Evolutionary conservation across 108 stramenopile genomes (phyloP), one percentile per base, ranked within the genome.

Genomic region (Bacterosira constricta): DNA sequence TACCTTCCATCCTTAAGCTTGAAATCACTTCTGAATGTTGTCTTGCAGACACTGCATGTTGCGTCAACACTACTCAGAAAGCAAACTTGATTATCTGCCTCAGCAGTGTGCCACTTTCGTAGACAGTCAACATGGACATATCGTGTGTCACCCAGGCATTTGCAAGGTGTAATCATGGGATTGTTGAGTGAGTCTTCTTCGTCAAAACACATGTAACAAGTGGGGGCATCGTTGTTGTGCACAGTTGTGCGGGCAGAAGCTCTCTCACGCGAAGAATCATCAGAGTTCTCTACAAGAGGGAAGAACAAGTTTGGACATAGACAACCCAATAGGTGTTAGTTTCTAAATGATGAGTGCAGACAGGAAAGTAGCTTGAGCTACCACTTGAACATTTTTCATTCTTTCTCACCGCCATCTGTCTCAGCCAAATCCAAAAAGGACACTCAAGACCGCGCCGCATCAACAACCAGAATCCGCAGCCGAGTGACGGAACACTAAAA

Each of bases 131-230:
- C 88, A 57, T 95, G 94, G 37, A 95, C 91, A 76, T 89, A 91
- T 38, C 83, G 82, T n/a, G 91, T 92, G 71, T 92, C 91, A 26
- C 94, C 94, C 36, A 64, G 85, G 63, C 94, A 95, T 71, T 91
- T 90, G 82, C 94, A 95, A 12, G 41, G 41, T 21, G 91, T 88
- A 30, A 95, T 93, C 69, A 95, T 70, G 31, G 91, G 91, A 63
- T 92, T 96, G 49, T 76, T 75, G 23, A 84, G 79, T 9, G 90
- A 83, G 71, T 97, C 91, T 63, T 96, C 93, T 50, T 96, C 96
- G 59, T 97, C 96, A 58, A 97, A 98, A 73, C 97, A 98, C 96
- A 97, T 97, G 91, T 98, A 98, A 65, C 97, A 98, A 36, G 95
- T 89, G 49, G 90, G 93, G 35, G 54, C 85, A 56, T 95, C 95